Evolutionary conservation across 352 stramenopile species (phyloP).

Genomic region (Phytophthora capsici): DNA sequence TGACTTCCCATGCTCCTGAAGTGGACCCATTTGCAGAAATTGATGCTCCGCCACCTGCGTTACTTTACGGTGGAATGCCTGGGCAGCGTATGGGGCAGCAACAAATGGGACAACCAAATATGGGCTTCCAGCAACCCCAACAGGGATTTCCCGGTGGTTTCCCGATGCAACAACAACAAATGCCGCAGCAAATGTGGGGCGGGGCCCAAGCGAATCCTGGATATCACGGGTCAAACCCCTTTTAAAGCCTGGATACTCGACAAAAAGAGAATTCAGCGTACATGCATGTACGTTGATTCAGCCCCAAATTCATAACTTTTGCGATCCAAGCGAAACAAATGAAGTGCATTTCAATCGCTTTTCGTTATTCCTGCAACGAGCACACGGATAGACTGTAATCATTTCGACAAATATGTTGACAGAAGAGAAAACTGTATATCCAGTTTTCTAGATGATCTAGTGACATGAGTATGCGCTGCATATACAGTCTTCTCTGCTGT

Average conservation of each 20-base stretch:
- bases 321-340: not conserved
- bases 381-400: no score
- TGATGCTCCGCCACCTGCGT: conserved; percentile 32
- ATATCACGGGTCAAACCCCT: conserved; percentile 40
- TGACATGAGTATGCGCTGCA: no score
- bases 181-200: conserved; percentile 51
- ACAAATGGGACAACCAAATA: conserved; percentile 21
- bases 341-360: conserved; percentile 7
- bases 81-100: conserved; percentile 33
- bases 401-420: not conserved
- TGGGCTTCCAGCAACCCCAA: conserved; percentile 30
- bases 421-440: not conserved
- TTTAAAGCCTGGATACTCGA: conserved; percentile 12
- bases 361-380: no score
- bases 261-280: no score
- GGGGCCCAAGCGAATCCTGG: conserved; percentile 22
- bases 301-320: not conserved
- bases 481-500: not conserved
- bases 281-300: no score
- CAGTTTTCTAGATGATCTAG: no score
- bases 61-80: conserved; percentile 27
- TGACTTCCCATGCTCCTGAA: conserved; percentile 24
- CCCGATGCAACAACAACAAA: conserved; percentile 39
- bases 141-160: conserved; percentile 30
- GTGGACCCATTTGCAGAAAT: conserved; percentile 65